A percentile compares a stretch with the other conserved stretches of the same genome.
phyloP scores from a whole-genome alignment of 306 rosid species.

The Pyrus bretschneideri region DNA sequence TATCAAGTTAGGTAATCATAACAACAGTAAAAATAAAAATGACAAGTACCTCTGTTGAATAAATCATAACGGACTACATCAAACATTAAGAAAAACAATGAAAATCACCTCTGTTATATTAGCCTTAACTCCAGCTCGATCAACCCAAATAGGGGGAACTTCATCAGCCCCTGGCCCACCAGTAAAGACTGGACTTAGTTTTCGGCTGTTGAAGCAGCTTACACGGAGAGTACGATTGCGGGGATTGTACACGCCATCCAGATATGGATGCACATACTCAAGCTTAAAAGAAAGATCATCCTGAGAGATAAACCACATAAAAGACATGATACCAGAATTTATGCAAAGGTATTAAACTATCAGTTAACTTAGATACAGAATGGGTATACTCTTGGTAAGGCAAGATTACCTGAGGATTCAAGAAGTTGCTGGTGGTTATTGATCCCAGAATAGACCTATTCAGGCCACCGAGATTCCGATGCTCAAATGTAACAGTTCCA shows the following conservation, averaged over 20 bases:
- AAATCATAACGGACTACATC: not conserved
- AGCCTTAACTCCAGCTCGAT: slow-evolving; percentile 82
- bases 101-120: slow-evolving; percentile 76
- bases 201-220: slow-evolving; percentile 91
- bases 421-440: slow-evolving; percentile 74
- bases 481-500: slow-evolving; percentile 82
- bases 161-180: slow-evolving; percentile 97
- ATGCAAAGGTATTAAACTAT: not conserved
- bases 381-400: not conserved
- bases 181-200: slow-evolving; percentile 90
- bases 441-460: slow-evolving; percentile 82
- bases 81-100: not conserved
- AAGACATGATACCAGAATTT: slow-evolving; percentile 10
- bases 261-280: slow-evolving; percentile 90
- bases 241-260: slow-evolving; percentile 71
- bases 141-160: slow-evolving; percentile 96
- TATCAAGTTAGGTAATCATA: slow-evolving; percentile 4
- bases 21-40: slow-evolving; percentile 1
- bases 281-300: slow-evolving; percentile 93
- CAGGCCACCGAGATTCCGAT: slow-evolving; percentile 73
- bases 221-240: slow-evolving; percentile 75
- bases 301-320: slow-evolving; percentile 28
- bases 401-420: slow-evolving; percentile 65
- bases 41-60: not conserved
- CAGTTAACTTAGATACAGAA: not conserved